These are phyloP conservation scores for Amoebophrya sp. DNA, from an alignment of 169 alveolate genomes.

Conservation along the genomic window DNA sequence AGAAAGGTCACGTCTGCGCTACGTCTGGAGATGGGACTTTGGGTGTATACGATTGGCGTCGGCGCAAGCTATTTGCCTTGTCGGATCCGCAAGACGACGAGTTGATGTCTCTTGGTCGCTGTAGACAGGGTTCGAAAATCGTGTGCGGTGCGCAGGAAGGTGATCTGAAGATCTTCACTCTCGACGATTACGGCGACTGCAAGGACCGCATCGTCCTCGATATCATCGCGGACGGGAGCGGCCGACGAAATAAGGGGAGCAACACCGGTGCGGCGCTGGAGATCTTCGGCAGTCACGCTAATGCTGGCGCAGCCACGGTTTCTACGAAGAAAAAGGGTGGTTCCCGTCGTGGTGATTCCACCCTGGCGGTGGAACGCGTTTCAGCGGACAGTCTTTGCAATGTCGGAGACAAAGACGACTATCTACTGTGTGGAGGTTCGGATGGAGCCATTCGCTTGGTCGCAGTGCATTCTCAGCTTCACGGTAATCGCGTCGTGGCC, in stretches of 20 bases:
- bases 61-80: not conserved
- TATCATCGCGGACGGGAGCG: not conserved
- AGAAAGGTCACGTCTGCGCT: not conserved
- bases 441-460: not conserved
- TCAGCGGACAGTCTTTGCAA: not conserved
- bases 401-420: not conserved
- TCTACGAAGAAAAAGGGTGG: not conserved
- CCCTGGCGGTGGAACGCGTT: not conserved
- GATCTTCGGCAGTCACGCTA: not conserved
- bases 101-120: not conserved
- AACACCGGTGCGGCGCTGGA: not conserved
- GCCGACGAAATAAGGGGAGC: too few relatives aligned
- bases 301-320: not conserved
- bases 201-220: conserved; percentile 7
- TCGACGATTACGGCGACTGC: conserved; percentile 22
- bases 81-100: conserved; percentile 17
- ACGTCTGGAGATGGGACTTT: not conserved
- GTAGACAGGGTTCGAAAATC: not conserved
- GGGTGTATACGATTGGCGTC: not conserved
- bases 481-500: conserved; percentile 15
- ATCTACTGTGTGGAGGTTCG: not conserved
- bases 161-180: not conserved
- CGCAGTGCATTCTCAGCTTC: not conserved
- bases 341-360: too few relatives aligned
- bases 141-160: not conserved